These are phyloP conservation scores for Canna indica DNA, from an alignment of 176 grass and related monocot genomes.

Conservation along the genomic window DNA sequence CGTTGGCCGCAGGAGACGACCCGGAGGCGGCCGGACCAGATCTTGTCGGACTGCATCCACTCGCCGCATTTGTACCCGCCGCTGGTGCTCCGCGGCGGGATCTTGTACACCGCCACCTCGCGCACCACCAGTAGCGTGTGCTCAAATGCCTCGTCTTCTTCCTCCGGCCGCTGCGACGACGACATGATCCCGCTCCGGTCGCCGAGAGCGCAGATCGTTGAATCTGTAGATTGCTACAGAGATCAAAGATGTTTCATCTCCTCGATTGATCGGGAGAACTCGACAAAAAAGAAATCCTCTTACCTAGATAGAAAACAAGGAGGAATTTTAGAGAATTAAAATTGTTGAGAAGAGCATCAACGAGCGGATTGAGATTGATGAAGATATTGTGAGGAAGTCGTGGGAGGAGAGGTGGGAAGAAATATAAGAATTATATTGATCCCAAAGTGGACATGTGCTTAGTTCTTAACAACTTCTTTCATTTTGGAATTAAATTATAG, in stretches of 20 bases:
- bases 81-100: constrained; percentile 74
- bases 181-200: background rate
- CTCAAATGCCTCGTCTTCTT: constrained; percentile 89
- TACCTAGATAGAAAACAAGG: no score
- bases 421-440: no score
- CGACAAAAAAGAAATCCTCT: no score
- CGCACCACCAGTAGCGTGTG: constrained; percentile 96
- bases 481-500: no score
- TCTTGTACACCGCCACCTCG: constrained; percentile 92
- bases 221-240: background rate
- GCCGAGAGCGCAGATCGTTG: background rate
- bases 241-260: background rate
- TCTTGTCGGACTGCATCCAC: constrained; percentile 97
- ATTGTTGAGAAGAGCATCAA: no score
- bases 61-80: constrained; percentile 99
- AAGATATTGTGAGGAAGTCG: no score
- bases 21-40: constrained; percentile 93
- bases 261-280: background rate
- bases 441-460: no score
- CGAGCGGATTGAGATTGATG: no score
- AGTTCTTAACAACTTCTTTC: no score
- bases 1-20: constrained; percentile 85
- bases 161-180: constrained; percentile 27
- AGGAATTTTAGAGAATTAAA: no score
- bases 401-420: no score